phyloP scores from a whole-genome alignment of 257 asterid species.

The Solanum okadae region DNA sequence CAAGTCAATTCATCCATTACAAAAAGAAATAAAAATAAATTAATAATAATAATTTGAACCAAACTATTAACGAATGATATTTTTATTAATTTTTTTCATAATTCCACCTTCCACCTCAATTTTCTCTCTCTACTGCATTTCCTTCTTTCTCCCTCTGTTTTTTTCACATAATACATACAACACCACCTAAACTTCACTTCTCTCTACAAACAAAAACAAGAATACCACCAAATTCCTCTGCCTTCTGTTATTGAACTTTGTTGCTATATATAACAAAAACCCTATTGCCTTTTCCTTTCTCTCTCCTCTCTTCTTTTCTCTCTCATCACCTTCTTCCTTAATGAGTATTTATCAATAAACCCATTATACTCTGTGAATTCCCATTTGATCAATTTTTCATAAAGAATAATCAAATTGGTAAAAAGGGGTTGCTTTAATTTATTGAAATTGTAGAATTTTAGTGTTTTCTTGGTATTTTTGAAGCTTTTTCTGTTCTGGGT shows the following conservation, averaged over 20 bases:
- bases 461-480: neutral
- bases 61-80: no score
- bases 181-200: neutral
- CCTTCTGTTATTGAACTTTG: neutral
- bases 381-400: neutral
- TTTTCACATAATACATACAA: neutral
- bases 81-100: neutral
- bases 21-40: neutral
- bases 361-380: neutral
- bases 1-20: neutral
- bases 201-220: neutral
- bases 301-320: neutral
- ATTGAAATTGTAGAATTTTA: neutral
- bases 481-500: conserved; percentile 8
- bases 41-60: no score
- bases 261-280: neutral
- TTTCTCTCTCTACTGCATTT: neutral
- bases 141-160: neutral
- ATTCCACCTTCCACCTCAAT: neutral
- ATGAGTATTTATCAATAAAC: neutral
- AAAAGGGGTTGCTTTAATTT: neutral
- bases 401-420: neutral
- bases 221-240: neutral
- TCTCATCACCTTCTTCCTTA: neutral
- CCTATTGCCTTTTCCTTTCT: neutral